Evolutionary conservation across 441 rosid species (phyloP).

Genomic region (Kokia cookei): DNA sequence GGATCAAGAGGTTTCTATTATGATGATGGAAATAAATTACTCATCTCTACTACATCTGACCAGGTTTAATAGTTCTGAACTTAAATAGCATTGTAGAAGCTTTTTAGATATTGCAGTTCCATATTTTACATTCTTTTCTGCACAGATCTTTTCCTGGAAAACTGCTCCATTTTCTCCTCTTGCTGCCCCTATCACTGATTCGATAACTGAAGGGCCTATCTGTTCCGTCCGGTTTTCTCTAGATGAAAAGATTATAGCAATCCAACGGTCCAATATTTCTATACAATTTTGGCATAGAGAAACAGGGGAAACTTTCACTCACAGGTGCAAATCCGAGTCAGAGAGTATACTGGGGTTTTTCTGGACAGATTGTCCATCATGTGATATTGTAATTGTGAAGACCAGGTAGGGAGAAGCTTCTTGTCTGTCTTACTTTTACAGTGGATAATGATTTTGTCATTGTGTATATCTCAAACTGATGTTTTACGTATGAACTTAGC

Average conservation of each 20-base stretch:
- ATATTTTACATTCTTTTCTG: neutral
- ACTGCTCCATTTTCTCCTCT: slow-evolving; percentile 56
- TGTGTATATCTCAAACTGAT: neutral
- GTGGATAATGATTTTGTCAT: neutral
- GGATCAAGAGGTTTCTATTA: slow-evolving; percentile 73
- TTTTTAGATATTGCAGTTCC: neutral
- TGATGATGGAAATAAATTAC: slow-evolving; percentile 84
- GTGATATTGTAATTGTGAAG: slow-evolving; percentile 84
- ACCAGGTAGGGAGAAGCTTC: slow-evolving; percentile 55
- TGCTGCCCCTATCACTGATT: slow-evolving; percentile 59
- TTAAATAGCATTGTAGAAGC: neutral
- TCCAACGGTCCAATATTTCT: slow-evolving; percentile 72
- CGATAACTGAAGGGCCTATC: slow-evolving; percentile 77
- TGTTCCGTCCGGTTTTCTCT: slow-evolving; percentile 73
- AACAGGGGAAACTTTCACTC: slow-evolving; percentile 55
- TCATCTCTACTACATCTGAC: slow-evolving; percentile 51
- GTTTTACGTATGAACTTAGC: neutral
- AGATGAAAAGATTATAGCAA: slow-evolving; percentile 71
- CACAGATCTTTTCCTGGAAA: slow-evolving; percentile 86
- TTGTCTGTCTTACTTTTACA: slow-evolving; percentile 1
- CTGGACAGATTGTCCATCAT: slow-evolving; percentile 90
- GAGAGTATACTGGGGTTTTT: slow-evolving; percentile 89
- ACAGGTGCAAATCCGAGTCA: slow-evolving; percentile 66
- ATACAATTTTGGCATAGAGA: slow-evolving; percentile 74
- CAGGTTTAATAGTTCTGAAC: slow-evolving; percentile 45